These are phyloP conservation scores for Bipolaris victoriae DNA, from an alignment of 2,329 filamentous ascomycete species.

Conservation along the genomic window DNA sequence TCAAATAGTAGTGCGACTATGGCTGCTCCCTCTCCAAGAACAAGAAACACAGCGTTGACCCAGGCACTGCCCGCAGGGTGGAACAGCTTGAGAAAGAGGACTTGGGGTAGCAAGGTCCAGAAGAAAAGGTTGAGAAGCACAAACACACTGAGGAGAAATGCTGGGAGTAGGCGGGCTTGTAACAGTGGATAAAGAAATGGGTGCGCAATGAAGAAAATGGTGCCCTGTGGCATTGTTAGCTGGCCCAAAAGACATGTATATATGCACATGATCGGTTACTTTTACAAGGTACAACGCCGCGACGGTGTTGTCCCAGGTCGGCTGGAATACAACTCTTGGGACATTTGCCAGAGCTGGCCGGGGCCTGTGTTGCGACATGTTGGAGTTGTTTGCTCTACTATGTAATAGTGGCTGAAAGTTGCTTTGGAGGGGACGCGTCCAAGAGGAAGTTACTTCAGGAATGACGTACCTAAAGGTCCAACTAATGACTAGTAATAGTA, in stretches of 20 bases:
- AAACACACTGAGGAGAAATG: slow-evolving; percentile 79
- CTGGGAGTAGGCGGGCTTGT: slow-evolving; percentile 75
- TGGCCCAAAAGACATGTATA: background rate
- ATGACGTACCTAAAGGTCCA: slow-evolving; percentile 14
- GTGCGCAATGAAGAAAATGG: slow-evolving; percentile 80
- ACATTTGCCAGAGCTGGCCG: slow-evolving; percentile 39
- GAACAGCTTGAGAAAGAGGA: slow-evolving; percentile 86
- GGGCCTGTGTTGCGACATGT: slow-evolving; percentile 37
- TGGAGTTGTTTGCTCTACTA: slow-evolving; percentile 23
- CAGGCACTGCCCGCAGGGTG: slow-evolving; percentile 81
- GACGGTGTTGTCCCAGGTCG: slow-evolving; percentile 34
- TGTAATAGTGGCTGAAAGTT: background rate
- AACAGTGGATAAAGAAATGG: slow-evolving; percentile 85
- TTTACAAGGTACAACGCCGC: slow-evolving; percentile 42
- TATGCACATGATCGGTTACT: slow-evolving; percentile 18
- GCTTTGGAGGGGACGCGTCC: slow-evolving; percentile 7
- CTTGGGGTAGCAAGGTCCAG: slow-evolving; percentile 87
- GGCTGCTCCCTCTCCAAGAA: slow-evolving; percentile 71
- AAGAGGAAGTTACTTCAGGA: slow-evolving; percentile 5
- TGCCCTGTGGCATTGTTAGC: slow-evolving; percentile 60
- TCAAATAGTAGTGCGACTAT: slow-evolving; percentile 65
- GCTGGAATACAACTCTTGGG: slow-evolving; percentile 36
- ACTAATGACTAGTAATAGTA: background rate
- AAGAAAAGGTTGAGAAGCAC: slow-evolving; percentile 87
- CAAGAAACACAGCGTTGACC: slow-evolving; percentile 84